Evolutionary conservation across 2,329 filamentous ascomycete genomes (phyloP).

Genomic region (Colletotrichum tabaci): DNA sequence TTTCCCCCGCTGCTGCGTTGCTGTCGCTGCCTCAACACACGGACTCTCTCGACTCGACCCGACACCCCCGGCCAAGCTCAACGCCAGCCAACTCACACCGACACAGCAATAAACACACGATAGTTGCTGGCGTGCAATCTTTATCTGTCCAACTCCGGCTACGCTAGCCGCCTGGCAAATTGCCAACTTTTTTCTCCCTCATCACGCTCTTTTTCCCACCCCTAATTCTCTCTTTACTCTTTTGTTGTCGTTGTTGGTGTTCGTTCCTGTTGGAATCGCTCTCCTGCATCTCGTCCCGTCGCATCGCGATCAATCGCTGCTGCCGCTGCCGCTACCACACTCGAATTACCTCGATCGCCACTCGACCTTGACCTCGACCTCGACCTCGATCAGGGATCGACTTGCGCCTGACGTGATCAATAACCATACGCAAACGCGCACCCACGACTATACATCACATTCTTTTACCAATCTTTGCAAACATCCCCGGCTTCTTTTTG

Average conservation of each 20-base stretch:
- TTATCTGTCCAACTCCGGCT: constrained; percentile 26
- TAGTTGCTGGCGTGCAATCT: constrained; percentile 30
- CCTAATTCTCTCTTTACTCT: constrained; percentile 18
- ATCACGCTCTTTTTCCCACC: constrained; percentile 36
- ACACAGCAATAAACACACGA: constrained; percentile 31
- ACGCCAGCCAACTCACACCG: constrained; percentile 42
- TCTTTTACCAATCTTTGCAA: constrained; percentile 22
- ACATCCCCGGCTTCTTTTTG: constrained; percentile 17
- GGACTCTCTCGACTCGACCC: constrained; percentile 13
- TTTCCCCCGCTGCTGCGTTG: not conserved
- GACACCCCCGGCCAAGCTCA: constrained; percentile 34
- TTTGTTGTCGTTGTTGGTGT: not conserved
- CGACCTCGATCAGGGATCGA: not conserved
- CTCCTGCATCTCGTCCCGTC: constrained; percentile 3
- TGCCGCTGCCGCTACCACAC: constrained; percentile 7
- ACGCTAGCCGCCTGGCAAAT: constrained; percentile 39
- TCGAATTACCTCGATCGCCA: constrained; percentile 26
- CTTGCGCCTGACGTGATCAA: constrained; percentile 28
- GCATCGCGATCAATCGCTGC: constrained; percentile 22
- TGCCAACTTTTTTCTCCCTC: constrained; percentile 24
- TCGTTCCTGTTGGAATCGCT: not conserved
- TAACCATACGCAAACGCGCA: constrained; percentile 4
- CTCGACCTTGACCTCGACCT: constrained; percentile 12
- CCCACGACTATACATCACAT: constrained; percentile 14
- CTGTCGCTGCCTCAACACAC: constrained; percentile 17